phyloP scores from a whole-genome alignment of 2,329 filamentous ascomycete genomes.

The Talaromyces sp. region DNA sequence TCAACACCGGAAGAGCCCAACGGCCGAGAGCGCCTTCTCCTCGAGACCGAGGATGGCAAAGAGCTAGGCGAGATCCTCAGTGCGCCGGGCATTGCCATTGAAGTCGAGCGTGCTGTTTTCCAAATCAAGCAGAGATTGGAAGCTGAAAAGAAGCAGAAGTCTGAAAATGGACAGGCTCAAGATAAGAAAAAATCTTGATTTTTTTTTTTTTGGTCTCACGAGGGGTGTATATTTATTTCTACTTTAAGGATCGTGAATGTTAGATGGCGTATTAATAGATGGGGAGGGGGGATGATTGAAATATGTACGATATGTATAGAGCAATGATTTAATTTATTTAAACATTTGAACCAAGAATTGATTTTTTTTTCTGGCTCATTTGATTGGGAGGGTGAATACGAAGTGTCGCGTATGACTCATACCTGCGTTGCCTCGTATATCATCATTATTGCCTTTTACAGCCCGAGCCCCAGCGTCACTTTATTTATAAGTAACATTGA shows the following conservation, averaged over 20 bases:
- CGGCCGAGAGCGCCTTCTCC: conserved; percentile 43
- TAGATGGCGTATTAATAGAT: not conserved
- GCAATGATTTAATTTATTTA: not conserved
- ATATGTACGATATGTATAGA: not conserved
- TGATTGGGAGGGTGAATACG: not conserved
- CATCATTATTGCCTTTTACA: not conserved
- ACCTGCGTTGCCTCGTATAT: too few species aligned
- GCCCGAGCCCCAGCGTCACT: not conserved
- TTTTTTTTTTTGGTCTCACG: not conserved
- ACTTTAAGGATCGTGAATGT: not conserved
- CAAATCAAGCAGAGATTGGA: conserved; percentile 54
- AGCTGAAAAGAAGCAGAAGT: conserved; percentile 11
- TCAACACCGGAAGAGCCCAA: conserved; percentile 30
- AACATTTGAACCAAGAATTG: not conserved
- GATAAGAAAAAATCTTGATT: not conserved
- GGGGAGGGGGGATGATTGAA: not conserved
- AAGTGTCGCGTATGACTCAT: not conserved
- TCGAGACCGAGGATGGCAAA: conserved; percentile 46
- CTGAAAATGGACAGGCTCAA: not conserved
- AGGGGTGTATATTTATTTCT: not conserved
- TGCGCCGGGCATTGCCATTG: conserved; percentile 65
- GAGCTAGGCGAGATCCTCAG: conserved; percentile 58
- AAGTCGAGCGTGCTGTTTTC: conserved; percentile 70
- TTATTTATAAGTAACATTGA: not conserved
- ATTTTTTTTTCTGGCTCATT: not conserved